Percentiles rank a stretch among this genome's conserved stretches.
Evolutionary conservation across 2,329 filamentous ascomycete species (phyloP).

Genomic region (Chaetothyriales sp.): DNA sequence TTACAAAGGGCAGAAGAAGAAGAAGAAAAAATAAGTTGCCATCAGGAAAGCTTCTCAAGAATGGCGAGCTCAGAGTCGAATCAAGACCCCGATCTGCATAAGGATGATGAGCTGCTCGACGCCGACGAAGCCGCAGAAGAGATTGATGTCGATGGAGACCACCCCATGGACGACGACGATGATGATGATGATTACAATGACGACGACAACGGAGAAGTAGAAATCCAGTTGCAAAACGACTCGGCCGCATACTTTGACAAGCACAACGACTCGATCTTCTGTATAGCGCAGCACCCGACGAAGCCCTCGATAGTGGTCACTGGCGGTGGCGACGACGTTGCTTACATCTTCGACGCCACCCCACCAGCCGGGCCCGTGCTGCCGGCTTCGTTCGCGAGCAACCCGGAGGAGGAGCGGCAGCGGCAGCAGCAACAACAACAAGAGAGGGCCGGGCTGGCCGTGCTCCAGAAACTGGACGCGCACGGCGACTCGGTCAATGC

Average conservation of each 20-base stretch:
- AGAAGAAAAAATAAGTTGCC: no score
- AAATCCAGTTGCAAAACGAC: constrained; percentile 78
- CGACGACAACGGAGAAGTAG: constrained; percentile 44
- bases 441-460: constrained; percentile 45
- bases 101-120: constrained; percentile 50
- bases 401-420: constrained; percentile 29
- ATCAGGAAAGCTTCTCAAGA: neutral
- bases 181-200: constrained; percentile 36
- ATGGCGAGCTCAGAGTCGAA: constrained; percentile 6
- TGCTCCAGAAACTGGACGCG: constrained; percentile 64
- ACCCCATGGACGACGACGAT: constrained; percentile 59
- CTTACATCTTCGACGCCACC: constrained; percentile 70
- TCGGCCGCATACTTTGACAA: constrained; percentile 81
- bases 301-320: constrained; percentile 67
- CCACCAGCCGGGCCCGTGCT: constrained; percentile 48
- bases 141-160: constrained; percentile 51
- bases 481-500: constrained; percentile 86
- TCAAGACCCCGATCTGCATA: constrained; percentile 15
- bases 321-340: constrained; percentile 71
- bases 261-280: constrained; percentile 84
- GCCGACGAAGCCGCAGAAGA: constrained; percentile 67
- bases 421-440: constrained; percentile 31
- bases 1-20: no score
- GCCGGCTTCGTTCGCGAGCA: constrained; percentile 58
- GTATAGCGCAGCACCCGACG: constrained; percentile 81